phyloP scores from a whole-genome alignment of 345 rosid genomes.

The Ceriops zippeliana region DNA sequence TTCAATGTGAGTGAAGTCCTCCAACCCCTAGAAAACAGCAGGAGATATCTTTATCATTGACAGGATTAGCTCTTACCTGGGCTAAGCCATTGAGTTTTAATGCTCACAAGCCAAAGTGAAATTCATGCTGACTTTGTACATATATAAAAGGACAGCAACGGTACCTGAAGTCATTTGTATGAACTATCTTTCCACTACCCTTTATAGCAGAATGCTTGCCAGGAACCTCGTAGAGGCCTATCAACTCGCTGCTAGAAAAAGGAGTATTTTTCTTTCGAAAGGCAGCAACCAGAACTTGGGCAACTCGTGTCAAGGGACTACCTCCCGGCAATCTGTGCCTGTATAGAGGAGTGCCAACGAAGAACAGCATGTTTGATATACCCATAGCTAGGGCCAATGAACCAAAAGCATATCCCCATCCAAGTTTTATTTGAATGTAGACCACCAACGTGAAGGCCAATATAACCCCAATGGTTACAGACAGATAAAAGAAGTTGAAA shows the following conservation, averaged over 20 bases:
- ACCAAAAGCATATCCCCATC: constrained; percentile 93
- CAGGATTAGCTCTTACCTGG: not conserved
- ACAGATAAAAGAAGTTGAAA: constrained; percentile 91
- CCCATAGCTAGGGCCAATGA: constrained; percentile 86
- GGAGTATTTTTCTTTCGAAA: constrained; percentile 53
- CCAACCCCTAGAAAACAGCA: not conserved
- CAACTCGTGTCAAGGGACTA: constrained; percentile 87
- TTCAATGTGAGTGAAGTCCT: too few species aligned
- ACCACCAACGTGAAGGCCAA: constrained; percentile 85
- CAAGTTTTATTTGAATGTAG: constrained; percentile 69
- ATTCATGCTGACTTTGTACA: too few species aligned
- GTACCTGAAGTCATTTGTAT: constrained; percentile 66
- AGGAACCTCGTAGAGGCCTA: constrained; percentile 73
- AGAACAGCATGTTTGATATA: constrained; percentile 69
- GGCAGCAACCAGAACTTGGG: constrained; percentile 81
- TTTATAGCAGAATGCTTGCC: constrained; percentile 71
- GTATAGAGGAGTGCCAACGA: constrained; percentile 78
- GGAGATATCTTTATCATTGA: not conserved
- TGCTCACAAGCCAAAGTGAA: not conserved
- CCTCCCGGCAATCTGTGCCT: constrained; percentile 94
- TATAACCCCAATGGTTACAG: constrained; percentile 78
- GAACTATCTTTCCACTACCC: constrained; percentile 79
- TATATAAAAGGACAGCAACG: not conserved
- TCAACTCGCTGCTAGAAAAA: constrained; percentile 62
- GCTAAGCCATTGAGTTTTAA: too few species aligned